These are phyloP conservation scores for Thraustochytrium sp. DNA, from an alignment of 352 stramenopile genomes.

Conservation along the genomic window DNA sequence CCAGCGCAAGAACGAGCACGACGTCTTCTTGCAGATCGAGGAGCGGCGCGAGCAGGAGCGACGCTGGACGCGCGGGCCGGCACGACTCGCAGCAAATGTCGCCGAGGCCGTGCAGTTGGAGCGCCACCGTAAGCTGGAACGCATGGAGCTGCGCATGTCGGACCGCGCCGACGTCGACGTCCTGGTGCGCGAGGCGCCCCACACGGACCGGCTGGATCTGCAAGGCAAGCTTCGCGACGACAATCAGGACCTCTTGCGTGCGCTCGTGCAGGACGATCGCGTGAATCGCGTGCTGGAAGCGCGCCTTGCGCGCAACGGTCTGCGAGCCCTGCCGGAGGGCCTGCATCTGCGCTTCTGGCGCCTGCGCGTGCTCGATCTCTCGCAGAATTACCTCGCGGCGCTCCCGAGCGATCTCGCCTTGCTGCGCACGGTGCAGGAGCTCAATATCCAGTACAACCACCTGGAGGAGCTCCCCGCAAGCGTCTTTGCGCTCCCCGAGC, in stretches of 20 bases:
- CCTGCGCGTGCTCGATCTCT: not conserved
- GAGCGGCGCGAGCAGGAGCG: not conserved
- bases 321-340: not conserved
- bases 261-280: not conserved
- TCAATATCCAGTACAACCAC: conserved; percentile 18
- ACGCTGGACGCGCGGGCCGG: not conserved
- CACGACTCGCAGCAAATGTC: not conserved
- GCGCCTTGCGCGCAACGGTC: not conserved
- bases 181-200: not conserved
- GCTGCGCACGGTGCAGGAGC: not conserved
- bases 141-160: conserved; percentile 1
- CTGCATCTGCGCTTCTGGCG: not conserved
- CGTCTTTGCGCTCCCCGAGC: not conserved
- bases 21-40: not conserved
- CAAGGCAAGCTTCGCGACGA: conserved; percentile 6
- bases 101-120: not conserved
- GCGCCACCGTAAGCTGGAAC: not conserved
- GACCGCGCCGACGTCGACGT: not conserved
- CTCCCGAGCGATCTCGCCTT: not conserved
- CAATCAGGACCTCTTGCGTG: not conserved
- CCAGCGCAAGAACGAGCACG: not conserved
- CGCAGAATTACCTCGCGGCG: not conserved
- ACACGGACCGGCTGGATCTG: not conserved
- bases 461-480: not conserved
- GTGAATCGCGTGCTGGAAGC: not conserved